phyloP scores from a whole-genome alignment of 805 yeast species.

The Candida caryicola region DNA sequence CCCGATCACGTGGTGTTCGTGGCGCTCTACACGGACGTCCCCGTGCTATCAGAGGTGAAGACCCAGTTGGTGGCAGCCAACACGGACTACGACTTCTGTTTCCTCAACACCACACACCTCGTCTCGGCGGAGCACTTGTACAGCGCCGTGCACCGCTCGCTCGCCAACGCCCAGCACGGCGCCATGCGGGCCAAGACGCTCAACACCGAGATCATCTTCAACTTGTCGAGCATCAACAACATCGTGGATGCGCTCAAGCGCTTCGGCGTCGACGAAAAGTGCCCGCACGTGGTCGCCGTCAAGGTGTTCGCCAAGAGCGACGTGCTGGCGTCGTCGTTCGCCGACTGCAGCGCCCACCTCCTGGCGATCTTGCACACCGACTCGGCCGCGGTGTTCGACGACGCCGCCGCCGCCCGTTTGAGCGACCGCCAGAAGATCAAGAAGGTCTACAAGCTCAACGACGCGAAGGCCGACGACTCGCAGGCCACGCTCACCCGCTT shows the following conservation, averaged over 20 bases:
- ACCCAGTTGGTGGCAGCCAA: conserved; percentile 44
- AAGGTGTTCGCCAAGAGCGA: conserved; percentile 33
- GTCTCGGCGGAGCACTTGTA: conserved; percentile 60
- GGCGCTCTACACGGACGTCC: conserved; percentile 46
- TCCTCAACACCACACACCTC: conserved; percentile 58
- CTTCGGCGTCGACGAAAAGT: conserved; percentile 62
- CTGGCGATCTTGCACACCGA: conserved; percentile 12
- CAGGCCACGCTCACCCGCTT: conserved; percentile 36
- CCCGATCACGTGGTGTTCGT: conserved; percentile 35
- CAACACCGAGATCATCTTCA: conserved; percentile 69
- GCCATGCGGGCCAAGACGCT: conserved; percentile 59
- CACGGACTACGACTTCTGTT: conserved; percentile 54
- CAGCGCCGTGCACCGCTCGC: conserved; percentile 58
- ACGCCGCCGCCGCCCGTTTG: conserved; percentile 18
- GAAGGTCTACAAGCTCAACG: conserved; percentile 38
- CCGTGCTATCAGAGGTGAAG: conserved; percentile 44
- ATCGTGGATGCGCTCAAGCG: conserved; percentile 67
- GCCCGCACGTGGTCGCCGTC: conserved; percentile 48
- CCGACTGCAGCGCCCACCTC: conserved; percentile 32
- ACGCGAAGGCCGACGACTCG: conserved; percentile 16
- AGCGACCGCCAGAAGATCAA: conserved; percentile 30
- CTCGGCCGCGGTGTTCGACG: conserved; percentile 16
- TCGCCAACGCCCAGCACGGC: conserved; percentile 48
- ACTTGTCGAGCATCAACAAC: conserved; percentile 67
- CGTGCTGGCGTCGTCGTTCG: not conserved